Conservation (phyloP, 108 stramenopile genomes). For the Nannochloropsis oceanica region DNA sequence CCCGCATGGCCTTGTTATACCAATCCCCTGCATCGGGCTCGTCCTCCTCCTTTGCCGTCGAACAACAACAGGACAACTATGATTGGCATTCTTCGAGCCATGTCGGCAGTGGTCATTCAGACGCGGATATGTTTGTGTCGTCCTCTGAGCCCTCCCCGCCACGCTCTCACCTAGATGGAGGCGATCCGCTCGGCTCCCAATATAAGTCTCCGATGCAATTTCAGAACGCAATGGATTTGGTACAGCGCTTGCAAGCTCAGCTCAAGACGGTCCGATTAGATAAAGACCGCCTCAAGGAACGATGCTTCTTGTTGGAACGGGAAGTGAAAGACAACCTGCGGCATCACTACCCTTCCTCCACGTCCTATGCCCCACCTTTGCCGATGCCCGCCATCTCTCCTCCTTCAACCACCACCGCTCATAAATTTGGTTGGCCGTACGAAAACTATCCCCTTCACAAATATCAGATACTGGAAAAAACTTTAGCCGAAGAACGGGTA, state of each 20-base stretch:
- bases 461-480: background rate
- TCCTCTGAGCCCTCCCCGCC: background rate
- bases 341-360: background rate
- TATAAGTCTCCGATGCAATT: background rate
- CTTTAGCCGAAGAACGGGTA: background rate
- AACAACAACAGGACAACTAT: no score
- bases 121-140: no score
- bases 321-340: background rate
- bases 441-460: no score
- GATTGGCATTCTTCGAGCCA: no score
- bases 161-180: background rate
- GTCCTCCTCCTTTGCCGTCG: no score
- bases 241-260: background rate
- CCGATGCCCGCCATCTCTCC: no score
- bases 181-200: background rate
- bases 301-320: background rate
- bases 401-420: no score
- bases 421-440: no score
- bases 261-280: background rate
- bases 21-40: no score
- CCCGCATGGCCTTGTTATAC: no score
- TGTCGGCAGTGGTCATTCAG: no score
- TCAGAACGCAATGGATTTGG: background rate
- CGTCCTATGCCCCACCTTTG: no score
- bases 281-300: background rate